These are phyloP conservation scores for Sporothrix pseudoabietina DNA, from an alignment of 2,329 filamentous ascomycete species.

Conservation along the genomic window DNA sequence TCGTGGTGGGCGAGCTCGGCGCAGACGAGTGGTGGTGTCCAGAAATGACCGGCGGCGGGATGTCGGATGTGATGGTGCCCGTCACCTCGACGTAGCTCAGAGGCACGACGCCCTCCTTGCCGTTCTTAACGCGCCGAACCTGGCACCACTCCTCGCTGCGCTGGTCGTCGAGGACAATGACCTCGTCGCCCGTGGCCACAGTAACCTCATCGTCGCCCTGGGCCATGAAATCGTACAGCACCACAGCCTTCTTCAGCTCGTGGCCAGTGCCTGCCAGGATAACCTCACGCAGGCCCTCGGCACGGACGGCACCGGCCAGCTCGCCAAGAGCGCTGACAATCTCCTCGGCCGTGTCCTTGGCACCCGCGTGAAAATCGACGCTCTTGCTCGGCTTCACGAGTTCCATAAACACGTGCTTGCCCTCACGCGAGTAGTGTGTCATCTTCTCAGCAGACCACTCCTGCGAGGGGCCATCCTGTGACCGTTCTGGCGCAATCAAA, in stretches of 20 bases:
- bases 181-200: constrained; percentile 85
- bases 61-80: constrained; percentile 58
- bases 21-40: constrained; percentile 42
- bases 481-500: constrained; percentile 84
- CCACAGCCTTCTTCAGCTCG: constrained; percentile 75
- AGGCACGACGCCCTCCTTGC: constrained; percentile 92
- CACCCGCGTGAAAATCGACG: constrained; percentile 93
- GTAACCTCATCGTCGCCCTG: constrained; percentile 97
- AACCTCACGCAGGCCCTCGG: constrained; percentile 82
- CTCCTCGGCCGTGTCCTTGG: constrained; percentile 94
- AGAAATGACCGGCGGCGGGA: constrained; percentile 45
- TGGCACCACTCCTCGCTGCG: constrained; percentile 99
- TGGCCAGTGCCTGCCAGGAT: constrained; percentile 74
- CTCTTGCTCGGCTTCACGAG: constrained; percentile 90
- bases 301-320: constrained; percentile 79
- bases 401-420: constrained; percentile 96
- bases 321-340: constrained; percentile 88
- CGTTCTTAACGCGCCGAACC: constrained; percentile 84
- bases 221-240: constrained; percentile 95
- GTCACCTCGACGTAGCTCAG: constrained; percentile 94
- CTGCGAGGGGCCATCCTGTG: constrained; percentile 78
- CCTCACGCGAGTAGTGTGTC: constrained; percentile 96
- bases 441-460: constrained; percentile 95
- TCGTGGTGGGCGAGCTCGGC: constrained; percentile 26
- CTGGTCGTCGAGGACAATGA: constrained; percentile 82